Percentiles rank a stretch among this genome's conserved stretches.
Evolutionary conservation across 2,329 filamentous ascomycete species (phyloP).

Genomic region (Claviceps sp.): DNA sequence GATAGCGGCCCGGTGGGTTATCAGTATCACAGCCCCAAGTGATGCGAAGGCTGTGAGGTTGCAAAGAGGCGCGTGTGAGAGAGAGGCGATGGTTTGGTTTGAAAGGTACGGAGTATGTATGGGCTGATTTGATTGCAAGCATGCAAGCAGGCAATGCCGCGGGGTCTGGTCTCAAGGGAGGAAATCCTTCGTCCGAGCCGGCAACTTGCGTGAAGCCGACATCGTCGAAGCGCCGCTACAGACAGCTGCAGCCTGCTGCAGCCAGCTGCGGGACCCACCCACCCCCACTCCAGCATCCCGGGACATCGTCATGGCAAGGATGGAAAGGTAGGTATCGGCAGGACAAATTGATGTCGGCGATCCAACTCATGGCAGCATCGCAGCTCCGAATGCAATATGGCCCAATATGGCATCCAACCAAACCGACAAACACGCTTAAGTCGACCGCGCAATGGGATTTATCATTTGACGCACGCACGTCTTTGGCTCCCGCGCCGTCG

Average conservation of each 20-base stretch:
- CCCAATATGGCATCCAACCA: too few relatives aligned
- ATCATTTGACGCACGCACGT: too few relatives aligned
- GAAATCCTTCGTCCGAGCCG: constrained; percentile 1
- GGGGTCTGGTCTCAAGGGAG: not conserved
- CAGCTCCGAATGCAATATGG: too few relatives aligned
- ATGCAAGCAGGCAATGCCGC: not conserved
- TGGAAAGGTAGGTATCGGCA: too few relatives aligned
- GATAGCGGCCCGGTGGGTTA: not conserved
- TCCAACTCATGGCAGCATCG: too few relatives aligned
- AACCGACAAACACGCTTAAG: not conserved
- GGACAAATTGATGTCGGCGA: too few relatives aligned
- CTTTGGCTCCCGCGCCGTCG: too few relatives aligned
- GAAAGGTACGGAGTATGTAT: too few relatives aligned
- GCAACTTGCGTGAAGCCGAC: not conserved
- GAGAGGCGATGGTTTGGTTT: not conserved
- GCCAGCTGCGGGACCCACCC: not conserved
- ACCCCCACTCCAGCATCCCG: not conserved
- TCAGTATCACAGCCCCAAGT: not conserved
- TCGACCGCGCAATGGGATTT: not conserved
- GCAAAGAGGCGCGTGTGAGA: not conserved
- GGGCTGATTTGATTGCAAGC: not conserved
- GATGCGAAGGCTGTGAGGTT: not conserved
- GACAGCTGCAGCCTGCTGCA: not conserved
- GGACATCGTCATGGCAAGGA: too few relatives aligned
- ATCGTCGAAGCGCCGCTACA: not conserved